Conservation (phyloP, 768 basidiomycete genomes). For the Clitopilus hobsonii region DNA sequence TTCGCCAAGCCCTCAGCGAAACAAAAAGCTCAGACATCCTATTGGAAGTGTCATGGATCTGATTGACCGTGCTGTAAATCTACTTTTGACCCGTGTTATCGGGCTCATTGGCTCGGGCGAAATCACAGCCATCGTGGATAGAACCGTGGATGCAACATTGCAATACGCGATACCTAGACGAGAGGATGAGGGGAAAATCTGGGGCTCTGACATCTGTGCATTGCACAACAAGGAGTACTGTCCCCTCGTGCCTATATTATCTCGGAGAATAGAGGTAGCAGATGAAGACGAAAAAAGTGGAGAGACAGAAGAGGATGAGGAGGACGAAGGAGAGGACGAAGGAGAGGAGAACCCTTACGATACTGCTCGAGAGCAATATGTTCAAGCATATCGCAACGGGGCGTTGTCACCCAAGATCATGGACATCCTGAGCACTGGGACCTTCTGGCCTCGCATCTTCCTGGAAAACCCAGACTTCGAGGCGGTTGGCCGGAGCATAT, state of each 20-base stretch:
- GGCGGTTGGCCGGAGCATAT: constrained; percentile 58
- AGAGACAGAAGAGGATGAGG: constrained; percentile 16
- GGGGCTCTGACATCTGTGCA: constrained; percentile 55
- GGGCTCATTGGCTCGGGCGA: constrained; percentile 56
- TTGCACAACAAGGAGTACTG: constrained; percentile 58
- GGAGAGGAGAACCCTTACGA: constrained; percentile 20
- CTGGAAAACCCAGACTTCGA: constrained; percentile 76
- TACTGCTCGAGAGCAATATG: constrained; percentile 44
- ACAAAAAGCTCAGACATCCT: constrained; percentile 45
- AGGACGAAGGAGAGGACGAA: too few relatives aligned
- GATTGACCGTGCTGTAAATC: constrained; percentile 62
- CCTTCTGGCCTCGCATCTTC: constrained; percentile 70
- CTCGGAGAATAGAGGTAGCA: constrained; percentile 32
- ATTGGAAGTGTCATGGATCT: constrained; percentile 74
- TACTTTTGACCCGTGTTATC: constrained; percentile 46
- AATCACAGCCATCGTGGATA: constrained; percentile 58
- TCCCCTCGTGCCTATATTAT: constrained; percentile 48
- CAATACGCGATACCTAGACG: constrained; percentile 72
- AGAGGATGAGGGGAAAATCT: constrained; percentile 41
- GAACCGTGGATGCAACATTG: constrained; percentile 67
- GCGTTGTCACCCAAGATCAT: constrained; percentile 50
- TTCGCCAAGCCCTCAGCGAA: constrained; percentile 41
- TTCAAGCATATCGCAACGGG: constrained; percentile 62
- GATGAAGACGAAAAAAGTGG: constrained; percentile 18
- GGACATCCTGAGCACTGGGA: constrained; percentile 57